Percentiles rank a stretch among this genome's conserved stretches.
These are phyloP conservation scores for Colletotrichum sp. DNA, from an alignment of 2,329 filamentous ascomycete genomes.

Conservation along the genomic window DNA sequence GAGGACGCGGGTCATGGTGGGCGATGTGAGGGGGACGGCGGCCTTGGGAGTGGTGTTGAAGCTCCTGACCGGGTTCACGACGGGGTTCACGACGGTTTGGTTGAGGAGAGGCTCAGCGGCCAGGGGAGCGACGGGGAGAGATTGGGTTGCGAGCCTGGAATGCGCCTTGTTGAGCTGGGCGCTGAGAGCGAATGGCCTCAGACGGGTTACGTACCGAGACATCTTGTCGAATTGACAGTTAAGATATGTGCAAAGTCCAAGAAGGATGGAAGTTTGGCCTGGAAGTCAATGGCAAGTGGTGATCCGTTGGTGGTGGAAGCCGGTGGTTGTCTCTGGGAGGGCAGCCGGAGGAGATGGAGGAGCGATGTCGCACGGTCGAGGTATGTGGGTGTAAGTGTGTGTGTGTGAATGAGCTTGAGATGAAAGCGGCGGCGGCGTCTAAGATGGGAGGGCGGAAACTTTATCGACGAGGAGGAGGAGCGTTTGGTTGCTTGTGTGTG, in stretches of 20 bases:
- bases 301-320: neutral
- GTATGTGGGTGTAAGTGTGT: neutral
- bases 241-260: neutral
- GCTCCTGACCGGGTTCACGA: neutral
- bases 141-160: neutral
- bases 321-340: neutral
- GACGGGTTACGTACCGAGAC: conserved; percentile 16
- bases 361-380: neutral
- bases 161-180: conserved; percentile 6
- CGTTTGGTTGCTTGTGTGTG: neutral
- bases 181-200: conserved; percentile 1
- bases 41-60: conserved; percentile 11
- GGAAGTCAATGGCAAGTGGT: neutral
- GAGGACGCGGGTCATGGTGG: conserved; percentile 40
- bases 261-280: neutral
- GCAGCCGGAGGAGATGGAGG: neutral
- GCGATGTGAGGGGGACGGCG: conserved; percentile 7
- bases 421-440: neutral
- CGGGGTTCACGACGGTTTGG: neutral
- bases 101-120: neutral
- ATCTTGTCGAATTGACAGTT: conserved; percentile 6
- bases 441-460: neutral
- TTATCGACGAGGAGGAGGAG: neutral
- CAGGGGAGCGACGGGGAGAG: neutral
- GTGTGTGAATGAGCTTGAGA: neutral